These are phyloP conservation scores for Suhomyces bokatorum DNA, from an alignment of 1,139 yeast species.

Conservation along the genomic window DNA sequence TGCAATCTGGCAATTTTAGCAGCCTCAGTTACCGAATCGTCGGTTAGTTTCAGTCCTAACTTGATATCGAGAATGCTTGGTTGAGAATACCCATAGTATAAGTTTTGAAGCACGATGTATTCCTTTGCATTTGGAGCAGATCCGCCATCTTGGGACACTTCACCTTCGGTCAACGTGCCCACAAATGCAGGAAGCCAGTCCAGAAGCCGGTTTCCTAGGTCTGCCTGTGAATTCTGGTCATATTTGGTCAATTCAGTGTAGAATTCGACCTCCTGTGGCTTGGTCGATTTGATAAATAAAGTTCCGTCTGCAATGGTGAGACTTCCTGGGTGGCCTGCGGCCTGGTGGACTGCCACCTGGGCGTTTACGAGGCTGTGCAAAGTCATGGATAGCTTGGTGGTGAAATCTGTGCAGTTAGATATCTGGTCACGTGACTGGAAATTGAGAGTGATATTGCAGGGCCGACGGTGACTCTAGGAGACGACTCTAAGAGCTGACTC, in stretches of 20 bases:
- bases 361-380: background rate
- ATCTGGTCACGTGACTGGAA: too few species aligned
- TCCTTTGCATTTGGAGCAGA: slow-evolving; percentile 13
- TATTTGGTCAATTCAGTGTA: slow-evolving; percentile 39
- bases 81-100: slow-evolving; percentile 55
- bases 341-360: slow-evolving; percentile 40
- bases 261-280: slow-evolving; percentile 67
- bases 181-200: slow-evolving; percentile 56
- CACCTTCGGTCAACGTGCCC: slow-evolving; percentile 34
- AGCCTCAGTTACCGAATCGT: slow-evolving; percentile 49
- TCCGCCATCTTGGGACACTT: background rate
- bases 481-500: too few species aligned
- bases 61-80: slow-evolving; percentile 86
- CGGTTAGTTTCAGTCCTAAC: slow-evolving; percentile 72
- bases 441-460: too few species aligned
- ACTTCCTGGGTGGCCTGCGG: slow-evolving; percentile 92
- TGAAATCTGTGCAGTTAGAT: background rate
- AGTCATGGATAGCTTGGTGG: background rate
- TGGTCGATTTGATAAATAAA: slow-evolving; percentile 70
- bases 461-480: too few species aligned
- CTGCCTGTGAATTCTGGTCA: slow-evolving; percentile 14
- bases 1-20: slow-evolving; percentile 65
- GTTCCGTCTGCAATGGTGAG: slow-evolving; percentile 57
- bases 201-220: slow-evolving; percentile 37
- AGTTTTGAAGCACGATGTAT: slow-evolving; percentile 73